Evolutionary conservation across 257 asterid species (phyloP), one percentile per base, ranked within the genome.

Genomic region (Solanum medicagineum): DNA sequence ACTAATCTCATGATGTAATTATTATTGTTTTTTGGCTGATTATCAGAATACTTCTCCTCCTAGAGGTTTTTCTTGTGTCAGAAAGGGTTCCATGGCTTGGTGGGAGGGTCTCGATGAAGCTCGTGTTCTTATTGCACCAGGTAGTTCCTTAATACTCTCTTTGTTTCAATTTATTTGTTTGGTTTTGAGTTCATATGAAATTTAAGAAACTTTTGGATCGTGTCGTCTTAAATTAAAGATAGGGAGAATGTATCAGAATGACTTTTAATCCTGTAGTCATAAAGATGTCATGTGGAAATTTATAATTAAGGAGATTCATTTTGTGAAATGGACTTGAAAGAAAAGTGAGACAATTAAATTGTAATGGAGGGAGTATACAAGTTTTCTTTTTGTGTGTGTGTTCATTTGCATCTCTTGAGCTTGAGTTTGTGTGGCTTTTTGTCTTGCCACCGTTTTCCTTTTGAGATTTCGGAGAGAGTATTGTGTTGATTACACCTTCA

Each of bases 81-180:
- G 22, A 44, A 49, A 84, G 85, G 87, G 88, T 89, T 51, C 16
- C 32, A 95, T 95, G 99, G 90, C 92, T 85, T 93, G 96, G 98
- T 90, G 92, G 93, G 98, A 91, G 87, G 94, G 92, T 84, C 87
- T 90, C 36, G 87, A 86, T 63, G 97, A 93, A 90, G 89, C 91
- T 69, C 97, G 98, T 29, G 93, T 96, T 75, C 92, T 96, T 29
- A 88, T 96, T 71, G 94, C 95, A 7, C 94, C 91, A 87, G 98
- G 97, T 94, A 87, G 17, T 42, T 14, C 71, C 54, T 24, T 57
- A 40, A 70, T 55, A n/a, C 26, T 15, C 24, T n/a, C 17, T 81
- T 16, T 14, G 56, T 14, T 53, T 53, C 17, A 53, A 53, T 53
- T 13, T 13, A 6, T 53, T 53, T 53, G 56, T 53, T 6, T 14